Conservation (phyloP, 805 yeast species). For the Candida ortonii region DNA sequence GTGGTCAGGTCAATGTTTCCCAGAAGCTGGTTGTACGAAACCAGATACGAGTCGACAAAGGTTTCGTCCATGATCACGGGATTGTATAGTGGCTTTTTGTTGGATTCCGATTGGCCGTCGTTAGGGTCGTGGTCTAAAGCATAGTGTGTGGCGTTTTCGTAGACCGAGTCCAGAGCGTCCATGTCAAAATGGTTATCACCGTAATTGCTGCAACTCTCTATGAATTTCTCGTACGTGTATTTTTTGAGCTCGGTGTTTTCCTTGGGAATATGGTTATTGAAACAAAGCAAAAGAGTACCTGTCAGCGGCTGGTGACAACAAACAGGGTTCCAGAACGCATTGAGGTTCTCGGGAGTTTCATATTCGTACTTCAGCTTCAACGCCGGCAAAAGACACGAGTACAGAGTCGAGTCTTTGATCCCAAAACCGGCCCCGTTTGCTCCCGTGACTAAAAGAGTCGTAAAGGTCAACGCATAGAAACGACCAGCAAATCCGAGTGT, state of each 20-base stretch:
- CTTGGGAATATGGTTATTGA: constrained; percentile 14
- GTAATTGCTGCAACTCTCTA: constrained; percentile 13
- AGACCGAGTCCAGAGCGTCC: constrained; percentile 3
- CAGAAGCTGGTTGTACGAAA: constrained; percentile 22
- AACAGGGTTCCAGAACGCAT: constrained; percentile 22
- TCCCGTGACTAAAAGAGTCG: too few species aligned
- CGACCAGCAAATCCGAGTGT: too few species aligned
- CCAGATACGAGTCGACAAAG: constrained; percentile 6
- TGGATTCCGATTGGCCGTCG: constrained; percentile 1
- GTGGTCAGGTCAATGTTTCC: constrained; percentile 18
- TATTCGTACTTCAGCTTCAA: constrained; percentile 19
- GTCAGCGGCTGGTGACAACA: constrained; percentile 28
- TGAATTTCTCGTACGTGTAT: constrained; percentile 9
- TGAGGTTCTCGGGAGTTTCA: constrained; percentile 8
- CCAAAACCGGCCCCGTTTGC: constrained; percentile 6
- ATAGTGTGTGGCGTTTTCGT: constrained; percentile 16
- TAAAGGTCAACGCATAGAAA: too few species aligned
- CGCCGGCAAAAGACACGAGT: constrained; percentile 22
- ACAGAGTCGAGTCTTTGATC: constrained; percentile 19
- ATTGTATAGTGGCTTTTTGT: constrained; percentile 6
- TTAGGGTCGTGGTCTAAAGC: constrained; percentile 2
- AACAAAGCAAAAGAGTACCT: constrained; percentile 26
- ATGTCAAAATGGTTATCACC: constrained; percentile 10
- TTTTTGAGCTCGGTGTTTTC: constrained; percentile 1
- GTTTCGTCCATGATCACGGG: constrained; percentile 18